phyloP scores from a whole-genome alignment of 768 basidiomycete genomes.

The Leccinum variicolor region DNA sequence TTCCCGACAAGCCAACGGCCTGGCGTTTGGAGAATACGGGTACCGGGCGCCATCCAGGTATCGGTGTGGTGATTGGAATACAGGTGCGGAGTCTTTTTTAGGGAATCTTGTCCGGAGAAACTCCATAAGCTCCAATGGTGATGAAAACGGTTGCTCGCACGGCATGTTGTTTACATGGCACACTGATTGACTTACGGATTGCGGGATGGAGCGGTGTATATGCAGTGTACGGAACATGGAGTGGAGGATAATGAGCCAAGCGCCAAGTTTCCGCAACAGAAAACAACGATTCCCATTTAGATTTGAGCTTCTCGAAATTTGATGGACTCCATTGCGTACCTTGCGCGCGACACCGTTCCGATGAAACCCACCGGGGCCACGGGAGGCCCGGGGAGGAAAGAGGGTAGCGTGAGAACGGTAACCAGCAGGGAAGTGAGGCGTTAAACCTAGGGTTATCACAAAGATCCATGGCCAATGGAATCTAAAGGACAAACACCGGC shows the following conservation, averaged over 20 bases:
- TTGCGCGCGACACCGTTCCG: background rate
- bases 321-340: background rate
- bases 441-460: background rate
- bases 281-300: background rate
- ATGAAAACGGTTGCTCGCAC: background rate
- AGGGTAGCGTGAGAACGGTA: background rate
- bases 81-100: background rate
- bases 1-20: slow-evolving; percentile 14
- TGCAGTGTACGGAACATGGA: background rate
- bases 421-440: background rate
- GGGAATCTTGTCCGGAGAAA: background rate
- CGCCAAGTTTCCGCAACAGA: slow-evolving; percentile 7
- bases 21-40: slow-evolving; percentile 5
- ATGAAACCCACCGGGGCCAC: background rate
- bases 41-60: background rate
- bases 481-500: background rate
- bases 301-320: background rate
- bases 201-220: background rate
- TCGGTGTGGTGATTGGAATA: background rate
- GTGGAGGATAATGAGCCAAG: background rate
- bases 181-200: background rate
- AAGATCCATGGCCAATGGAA: background rate
- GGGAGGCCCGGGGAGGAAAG: background rate
- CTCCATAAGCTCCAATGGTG: slow-evolving; percentile 4
- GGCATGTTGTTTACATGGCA: background rate